These are phyloP conservation scores for Apiospora malaysiana DNA, from an alignment of 2,329 filamentous ascomycete species.

Conservation along the genomic window DNA sequence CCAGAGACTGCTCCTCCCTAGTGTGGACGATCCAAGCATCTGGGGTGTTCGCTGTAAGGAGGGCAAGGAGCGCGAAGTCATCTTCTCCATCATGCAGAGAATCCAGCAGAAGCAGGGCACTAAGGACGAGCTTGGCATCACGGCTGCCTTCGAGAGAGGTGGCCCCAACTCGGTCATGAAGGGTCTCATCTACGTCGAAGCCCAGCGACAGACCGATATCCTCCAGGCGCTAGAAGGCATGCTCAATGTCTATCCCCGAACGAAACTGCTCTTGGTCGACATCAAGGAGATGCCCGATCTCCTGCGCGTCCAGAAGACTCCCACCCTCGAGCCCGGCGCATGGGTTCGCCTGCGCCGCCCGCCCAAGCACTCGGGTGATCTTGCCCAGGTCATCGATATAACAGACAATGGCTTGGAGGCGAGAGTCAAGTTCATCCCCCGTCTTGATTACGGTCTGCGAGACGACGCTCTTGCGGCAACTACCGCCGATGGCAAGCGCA, in stretches of 20 bases:
- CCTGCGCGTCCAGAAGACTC: constrained; percentile 86
- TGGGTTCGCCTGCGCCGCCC: constrained; percentile 88
- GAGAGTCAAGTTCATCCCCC: constrained; percentile 84
- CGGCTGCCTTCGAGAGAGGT: constrained; percentile 89
- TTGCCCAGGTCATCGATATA: constrained; percentile 91
- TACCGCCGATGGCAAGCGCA: constrained; percentile 74
- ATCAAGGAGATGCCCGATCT: constrained; percentile 98
- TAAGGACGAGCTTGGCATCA: constrained; percentile 83
- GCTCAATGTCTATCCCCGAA: constrained; percentile 87
- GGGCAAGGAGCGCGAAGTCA: constrained; percentile 91
- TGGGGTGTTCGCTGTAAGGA: constrained; percentile 94
- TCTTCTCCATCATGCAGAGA: constrained; percentile 87
- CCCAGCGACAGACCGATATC: constrained; percentile 85
- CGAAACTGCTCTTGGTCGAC: constrained; percentile 85
- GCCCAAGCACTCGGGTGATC: constrained; percentile 83
- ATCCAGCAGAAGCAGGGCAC: constrained; percentile 80
- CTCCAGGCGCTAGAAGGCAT: constrained; percentile 82
- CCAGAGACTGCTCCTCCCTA: constrained; percentile 85
- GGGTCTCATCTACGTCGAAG: constrained; percentile 95
- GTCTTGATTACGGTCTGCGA: constrained; percentile 88
- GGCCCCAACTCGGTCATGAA: constrained; percentile 80
- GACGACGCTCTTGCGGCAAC: constrained; percentile 67
- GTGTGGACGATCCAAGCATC: constrained; percentile 93
- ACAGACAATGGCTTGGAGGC: constrained; percentile 92
- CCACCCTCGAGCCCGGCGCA: constrained; percentile 81